phyloP scores from a whole-genome alignment of 495 filamentous ascomycete species.

The Rhizodiscina lignyota region DNA sequence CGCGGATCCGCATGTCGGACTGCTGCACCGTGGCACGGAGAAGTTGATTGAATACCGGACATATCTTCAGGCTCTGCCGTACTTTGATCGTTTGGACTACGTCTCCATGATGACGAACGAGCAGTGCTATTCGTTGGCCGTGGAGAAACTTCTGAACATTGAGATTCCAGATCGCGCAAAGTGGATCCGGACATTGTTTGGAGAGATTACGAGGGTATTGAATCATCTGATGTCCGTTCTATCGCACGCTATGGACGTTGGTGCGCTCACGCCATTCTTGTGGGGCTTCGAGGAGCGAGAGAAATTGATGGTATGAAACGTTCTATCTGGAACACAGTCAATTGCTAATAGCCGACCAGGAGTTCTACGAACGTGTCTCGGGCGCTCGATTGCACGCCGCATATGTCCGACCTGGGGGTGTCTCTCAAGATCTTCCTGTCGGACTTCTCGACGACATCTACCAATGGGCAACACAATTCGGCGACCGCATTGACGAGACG shows the following conservation, averaged over 20 bases:
- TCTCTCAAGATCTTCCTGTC: conserved; percentile 84
- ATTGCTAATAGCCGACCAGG: conserved; percentile 31
- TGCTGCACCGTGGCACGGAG: conserved; percentile 94
- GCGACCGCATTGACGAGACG: conserved; percentile 97
- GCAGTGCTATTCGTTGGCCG: conserved; percentile 87
- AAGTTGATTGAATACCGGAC: conserved; percentile 99
- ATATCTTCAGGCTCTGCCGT: conserved; percentile 93
- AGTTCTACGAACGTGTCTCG: conserved; percentile 99
- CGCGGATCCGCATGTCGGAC: conserved; percentile 88
- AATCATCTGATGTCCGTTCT: conserved; percentile 98
- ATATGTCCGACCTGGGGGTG: conserved; percentile 94
- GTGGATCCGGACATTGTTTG: conserved; percentile 93
- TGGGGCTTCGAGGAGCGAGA: conserved; percentile 99
- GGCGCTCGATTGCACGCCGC: conserved; percentile 96
- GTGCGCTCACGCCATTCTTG: conserved; percentile 92
- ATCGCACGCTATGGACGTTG: conserved; percentile 99
- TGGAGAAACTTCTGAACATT: conserved; percentile 96
- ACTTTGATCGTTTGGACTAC: conserved; percentile 98
- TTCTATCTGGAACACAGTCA: neutral
- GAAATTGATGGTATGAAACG: conserved; percentile 69
- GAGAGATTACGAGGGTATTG: conserved; percentile 83
- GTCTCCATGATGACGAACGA: conserved; percentile 99
- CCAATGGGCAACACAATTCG: conserved; percentile 99
- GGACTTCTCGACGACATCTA: conserved; percentile 98
- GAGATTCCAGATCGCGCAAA: conserved; percentile 94